Conservation (phyloP, 768 basidiomycete species). For the Russula olivacea region DNA sequence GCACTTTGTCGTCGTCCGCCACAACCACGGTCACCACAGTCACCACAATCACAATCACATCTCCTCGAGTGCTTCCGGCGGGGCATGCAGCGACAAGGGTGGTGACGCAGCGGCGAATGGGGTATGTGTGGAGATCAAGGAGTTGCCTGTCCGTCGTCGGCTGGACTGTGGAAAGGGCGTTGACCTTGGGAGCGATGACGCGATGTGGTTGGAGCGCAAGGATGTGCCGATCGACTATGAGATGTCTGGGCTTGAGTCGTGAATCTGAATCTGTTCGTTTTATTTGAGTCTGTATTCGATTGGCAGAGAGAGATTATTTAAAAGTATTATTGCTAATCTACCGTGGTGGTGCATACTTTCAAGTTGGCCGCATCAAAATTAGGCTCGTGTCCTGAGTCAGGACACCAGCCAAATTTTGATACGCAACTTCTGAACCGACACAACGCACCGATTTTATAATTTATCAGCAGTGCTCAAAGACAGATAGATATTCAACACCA, state of each 20-base stretch:
- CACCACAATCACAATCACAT: background rate
- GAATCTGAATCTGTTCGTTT: constrained; percentile 20
- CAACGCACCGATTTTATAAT: too few species aligned
- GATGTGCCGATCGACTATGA: constrained; percentile 76
- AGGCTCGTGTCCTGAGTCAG: too few species aligned
- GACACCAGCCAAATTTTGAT: too few species aligned
- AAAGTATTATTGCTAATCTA: too few species aligned
- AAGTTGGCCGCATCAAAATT: too few species aligned
- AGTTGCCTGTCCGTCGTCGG: constrained; percentile 50
- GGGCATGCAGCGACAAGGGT: background rate
- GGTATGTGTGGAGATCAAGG: constrained; percentile 44
- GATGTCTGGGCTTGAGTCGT: constrained; percentile 44
- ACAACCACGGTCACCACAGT: background rate
- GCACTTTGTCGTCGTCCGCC: constrained; percentile 57
- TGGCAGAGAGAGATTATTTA: too few species aligned
- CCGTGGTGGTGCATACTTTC: too few species aligned
- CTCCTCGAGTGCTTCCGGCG: background rate
- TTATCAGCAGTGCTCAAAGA: too few species aligned
- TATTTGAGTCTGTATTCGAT: background rate
- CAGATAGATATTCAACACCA: too few species aligned
- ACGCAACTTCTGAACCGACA: too few species aligned
- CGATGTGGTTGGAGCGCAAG: constrained; percentile 62
- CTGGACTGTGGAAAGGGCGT: constrained; percentile 63
- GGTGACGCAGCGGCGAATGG: constrained; percentile 25
- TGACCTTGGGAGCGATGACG: constrained; percentile 56